These are phyloP conservation scores for Wickerhamiella shivajii DNA, from an alignment of 805 yeast genomes.

Conservation along the genomic window DNA sequence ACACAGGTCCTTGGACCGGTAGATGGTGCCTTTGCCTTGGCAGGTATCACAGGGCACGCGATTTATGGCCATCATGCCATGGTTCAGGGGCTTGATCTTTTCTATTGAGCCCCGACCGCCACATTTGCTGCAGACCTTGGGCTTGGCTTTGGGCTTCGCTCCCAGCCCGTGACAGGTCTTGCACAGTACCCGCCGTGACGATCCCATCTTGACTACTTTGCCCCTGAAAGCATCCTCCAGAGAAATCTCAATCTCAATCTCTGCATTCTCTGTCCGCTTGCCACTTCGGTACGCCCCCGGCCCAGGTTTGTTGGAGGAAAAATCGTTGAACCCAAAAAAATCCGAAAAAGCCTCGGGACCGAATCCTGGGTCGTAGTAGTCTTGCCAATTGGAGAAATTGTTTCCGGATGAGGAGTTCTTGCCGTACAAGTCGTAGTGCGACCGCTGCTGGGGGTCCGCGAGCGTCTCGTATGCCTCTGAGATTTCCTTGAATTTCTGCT, in stretches of 20 bases:
- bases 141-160: slow-evolving; percentile 42
- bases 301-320: slow-evolving; percentile 7
- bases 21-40: slow-evolving; percentile 51
- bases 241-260: slow-evolving; percentile 46
- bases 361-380: slow-evolving; percentile 31
- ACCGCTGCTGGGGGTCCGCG: slow-evolving; percentile 38
- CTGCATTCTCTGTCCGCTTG: slow-evolving; percentile 48
- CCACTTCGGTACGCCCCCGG: neutral
- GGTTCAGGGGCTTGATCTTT: slow-evolving; percentile 50
- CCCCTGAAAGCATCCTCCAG: slow-evolving; percentile 85
- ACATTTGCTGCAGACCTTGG: slow-evolving; percentile 49
- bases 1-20: slow-evolving; percentile 57
- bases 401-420: slow-evolving; percentile 18
- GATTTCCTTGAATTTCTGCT: slow-evolving; percentile 66
- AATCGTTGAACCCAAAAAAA: slow-evolving; percentile 37
- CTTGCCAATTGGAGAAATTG: slow-evolving; percentile 31
- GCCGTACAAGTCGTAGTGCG: slow-evolving; percentile 26
- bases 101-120: slow-evolving; percentile 53
- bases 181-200: slow-evolving; percentile 63
- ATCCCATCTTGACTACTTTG: slow-evolving; percentile 56
- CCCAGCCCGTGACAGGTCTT: slow-evolving; percentile 64
- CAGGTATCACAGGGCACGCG: slow-evolving; percentile 51
- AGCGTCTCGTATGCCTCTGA: slow-evolving; percentile 75
- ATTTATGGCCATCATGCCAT: slow-evolving; percentile 58
- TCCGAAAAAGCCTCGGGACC: slow-evolving; percentile 64